Percentiles rank a stretch among this genome's conserved stretches.
Conservation (phyloP, 306 rosid species). For the Quercus mongolica region DNA sequence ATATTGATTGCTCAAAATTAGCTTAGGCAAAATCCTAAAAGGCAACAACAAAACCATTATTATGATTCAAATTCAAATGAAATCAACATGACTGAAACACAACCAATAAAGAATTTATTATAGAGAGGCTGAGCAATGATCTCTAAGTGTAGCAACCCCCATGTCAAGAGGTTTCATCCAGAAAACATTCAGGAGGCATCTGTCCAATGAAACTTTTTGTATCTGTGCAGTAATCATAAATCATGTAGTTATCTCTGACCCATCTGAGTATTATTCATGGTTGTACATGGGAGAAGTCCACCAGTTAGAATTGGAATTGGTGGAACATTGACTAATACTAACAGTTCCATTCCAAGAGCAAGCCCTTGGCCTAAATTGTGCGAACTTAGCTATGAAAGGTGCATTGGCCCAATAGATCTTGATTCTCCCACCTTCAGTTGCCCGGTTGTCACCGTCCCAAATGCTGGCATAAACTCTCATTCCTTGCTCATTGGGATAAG, state of each 20-base stretch:
- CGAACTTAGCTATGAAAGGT: conserved; percentile 58
- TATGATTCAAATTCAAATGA: too few species aligned
- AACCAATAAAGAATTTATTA: not conserved
- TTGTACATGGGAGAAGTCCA: conserved; percentile 55
- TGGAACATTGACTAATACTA: conserved; percentile 53
- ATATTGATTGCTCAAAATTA: too few species aligned
- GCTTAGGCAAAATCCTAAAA: too few species aligned
- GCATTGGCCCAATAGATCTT: conserved; percentile 61
- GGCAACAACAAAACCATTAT: too few species aligned
- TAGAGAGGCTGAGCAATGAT: not conserved
- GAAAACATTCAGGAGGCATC: conserved; percentile 54
- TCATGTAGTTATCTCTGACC: conserved; percentile 51
- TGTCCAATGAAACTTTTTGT: conserved; percentile 48
- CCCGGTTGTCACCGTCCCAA: conserved; percentile 79
- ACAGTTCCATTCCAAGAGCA: conserved; percentile 63
- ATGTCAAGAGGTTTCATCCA: conserved; percentile 35
- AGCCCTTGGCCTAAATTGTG: conserved; percentile 62
- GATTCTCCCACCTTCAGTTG: conserved; percentile 72
- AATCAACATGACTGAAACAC: not conserved
- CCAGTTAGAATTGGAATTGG: conserved; percentile 49
- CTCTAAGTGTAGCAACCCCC: not conserved
- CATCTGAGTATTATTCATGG: conserved; percentile 36
- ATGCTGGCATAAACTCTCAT: conserved; percentile 65
- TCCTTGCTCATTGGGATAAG: conserved; percentile 74
- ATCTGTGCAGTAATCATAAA: conserved; percentile 78